Evolutionary conservation across 768 basidiomycete species (phyloP).

Genomic region (Boletus bicolor): DNA sequence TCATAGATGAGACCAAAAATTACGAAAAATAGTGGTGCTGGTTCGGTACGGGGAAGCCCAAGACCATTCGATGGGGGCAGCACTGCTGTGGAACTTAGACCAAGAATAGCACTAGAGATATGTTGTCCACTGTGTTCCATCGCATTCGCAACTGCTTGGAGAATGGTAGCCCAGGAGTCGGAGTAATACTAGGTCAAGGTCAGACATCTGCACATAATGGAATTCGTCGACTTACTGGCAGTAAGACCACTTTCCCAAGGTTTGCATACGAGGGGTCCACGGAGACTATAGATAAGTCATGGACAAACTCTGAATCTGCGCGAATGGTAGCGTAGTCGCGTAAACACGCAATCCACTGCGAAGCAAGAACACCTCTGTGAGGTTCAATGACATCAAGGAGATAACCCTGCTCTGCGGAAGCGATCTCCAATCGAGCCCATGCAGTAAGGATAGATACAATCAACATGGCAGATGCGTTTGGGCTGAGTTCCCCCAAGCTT

Average conservation of each 20-base stretch:
- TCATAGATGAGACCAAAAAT: constrained; percentile 95
- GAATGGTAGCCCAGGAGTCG: constrained; percentile 74
- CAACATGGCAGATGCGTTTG: constrained; percentile 94
- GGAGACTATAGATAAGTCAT: constrained; percentile 70
- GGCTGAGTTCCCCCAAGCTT: constrained; percentile 80
- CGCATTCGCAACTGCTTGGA: constrained; percentile 79
- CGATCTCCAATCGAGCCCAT: constrained; percentile 90
- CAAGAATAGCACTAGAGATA: constrained; percentile 80
- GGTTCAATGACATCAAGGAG: constrained; percentile 80
- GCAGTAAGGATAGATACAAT: constrained; percentile 90
- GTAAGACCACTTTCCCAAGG: constrained; percentile 83
- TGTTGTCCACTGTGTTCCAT: constrained; percentile 69
- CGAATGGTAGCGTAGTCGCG: constrained; percentile 91
- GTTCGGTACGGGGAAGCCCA: constrained; percentile 45
- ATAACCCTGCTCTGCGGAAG: constrained; percentile 70
- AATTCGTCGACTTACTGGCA: constrained; percentile 63
- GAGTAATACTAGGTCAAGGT: constrained; percentile 69
- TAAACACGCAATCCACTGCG: constrained; percentile 84
- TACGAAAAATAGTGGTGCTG: constrained; percentile 80
- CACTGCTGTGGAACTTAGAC: constrained; percentile 35
- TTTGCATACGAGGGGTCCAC: constrained; percentile 83
- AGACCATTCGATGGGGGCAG: constrained; percentile 21
- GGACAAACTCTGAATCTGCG: constrained; percentile 82
- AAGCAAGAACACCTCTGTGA: constrained; percentile 66
- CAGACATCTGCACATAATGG: neutral